Conservation (phyloP, 31 red algal species). For the Pterothamnion heteromorphum region DNA sequence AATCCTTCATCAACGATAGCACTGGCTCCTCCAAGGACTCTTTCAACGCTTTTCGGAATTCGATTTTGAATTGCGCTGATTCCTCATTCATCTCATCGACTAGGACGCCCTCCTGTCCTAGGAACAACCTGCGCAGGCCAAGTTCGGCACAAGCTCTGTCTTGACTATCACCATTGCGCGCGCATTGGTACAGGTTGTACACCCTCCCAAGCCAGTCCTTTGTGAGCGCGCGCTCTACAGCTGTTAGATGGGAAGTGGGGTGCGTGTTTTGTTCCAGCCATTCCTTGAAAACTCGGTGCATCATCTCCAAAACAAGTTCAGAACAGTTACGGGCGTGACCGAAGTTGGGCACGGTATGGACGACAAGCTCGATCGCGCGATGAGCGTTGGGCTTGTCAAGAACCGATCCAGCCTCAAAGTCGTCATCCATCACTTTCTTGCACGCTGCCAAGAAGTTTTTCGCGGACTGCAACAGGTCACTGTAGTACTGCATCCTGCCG, state of each 20-base stretch:
- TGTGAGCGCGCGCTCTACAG: background rate
- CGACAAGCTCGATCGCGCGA: background rate
- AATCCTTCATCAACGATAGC: background rate
- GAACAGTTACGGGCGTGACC: constrained; percentile 22
- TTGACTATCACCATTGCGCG: background rate
- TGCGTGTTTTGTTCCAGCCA: background rate
- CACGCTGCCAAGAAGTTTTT: background rate
- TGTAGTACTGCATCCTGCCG: background rate
- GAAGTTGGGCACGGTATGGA: background rate
- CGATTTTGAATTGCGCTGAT: background rate
- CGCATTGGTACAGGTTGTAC: background rate
- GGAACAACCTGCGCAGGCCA: background rate
- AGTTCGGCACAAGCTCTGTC: background rate
- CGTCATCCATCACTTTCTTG: background rate
- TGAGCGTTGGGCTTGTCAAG: constrained; percentile 3
- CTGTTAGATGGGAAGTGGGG: background rate
- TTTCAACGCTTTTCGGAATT: background rate
- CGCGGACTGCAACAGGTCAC: background rate
- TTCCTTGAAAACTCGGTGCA: background rate
- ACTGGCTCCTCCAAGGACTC: background rate
- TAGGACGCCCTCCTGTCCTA: background rate
- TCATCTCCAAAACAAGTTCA: too few species aligned
- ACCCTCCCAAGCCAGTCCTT: background rate
- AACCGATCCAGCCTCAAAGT: background rate
- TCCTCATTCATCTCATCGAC: background rate